Percentiles rank a stretch among this genome's conserved stretches.
These are phyloP conservation scores for Pseudocercospora fijiensis DNA, from an alignment of 2,329 filamentous ascomycete genomes.

Conservation along the genomic window DNA sequence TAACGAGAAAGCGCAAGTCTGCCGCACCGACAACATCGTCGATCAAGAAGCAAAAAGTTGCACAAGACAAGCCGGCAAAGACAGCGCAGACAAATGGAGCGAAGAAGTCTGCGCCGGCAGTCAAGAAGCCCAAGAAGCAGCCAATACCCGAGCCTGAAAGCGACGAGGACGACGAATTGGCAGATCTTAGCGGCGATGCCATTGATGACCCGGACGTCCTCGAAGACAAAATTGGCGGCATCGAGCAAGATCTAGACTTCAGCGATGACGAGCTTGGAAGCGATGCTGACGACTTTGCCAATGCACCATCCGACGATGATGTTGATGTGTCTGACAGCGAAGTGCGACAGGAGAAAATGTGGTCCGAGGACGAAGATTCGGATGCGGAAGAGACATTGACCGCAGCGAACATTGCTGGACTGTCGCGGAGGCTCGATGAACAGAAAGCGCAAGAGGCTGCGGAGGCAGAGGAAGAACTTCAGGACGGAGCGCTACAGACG, in stretches of 20 bases:
- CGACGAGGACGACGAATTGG: conserved; percentile 25
- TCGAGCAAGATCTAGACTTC: conserved; percentile 34
- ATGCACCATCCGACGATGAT: conserved; percentile 44
- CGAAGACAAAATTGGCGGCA: conserved; percentile 50
- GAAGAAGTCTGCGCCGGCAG: conserved; percentile 14
- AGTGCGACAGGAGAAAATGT: conserved; percentile 62
- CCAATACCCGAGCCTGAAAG: conserved; percentile 32
- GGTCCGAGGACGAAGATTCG: conserved; percentile 90
- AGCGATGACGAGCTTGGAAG: conserved; percentile 37
- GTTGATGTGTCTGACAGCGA: conserved; percentile 66
- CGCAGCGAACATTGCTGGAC: conserved; percentile 90
- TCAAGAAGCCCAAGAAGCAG: conserved; percentile 35
- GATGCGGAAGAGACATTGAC: conserved; percentile 88
- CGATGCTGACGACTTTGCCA: conserved; percentile 37
- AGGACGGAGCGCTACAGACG: conserved; percentile 83
- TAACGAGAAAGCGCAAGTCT: conserved; percentile 83
- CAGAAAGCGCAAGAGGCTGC: conserved; percentile 75
- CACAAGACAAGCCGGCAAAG: conserved; percentile 46
- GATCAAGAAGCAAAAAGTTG: conserved; percentile 65
- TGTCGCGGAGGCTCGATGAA: conserved; percentile 80
- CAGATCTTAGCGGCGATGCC: conserved; percentile 33
- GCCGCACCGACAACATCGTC: conserved; percentile 56
- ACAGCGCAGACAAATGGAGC: conserved; percentile 41
- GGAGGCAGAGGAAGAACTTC: conserved; percentile 79
- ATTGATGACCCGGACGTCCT: conserved; percentile 43